A percentile compares a stretch with the other conserved stretches of the same genome.
Conservation (phyloP, 2,329 filamentous ascomycete species). For the Microascus cirrosus region DNA sequence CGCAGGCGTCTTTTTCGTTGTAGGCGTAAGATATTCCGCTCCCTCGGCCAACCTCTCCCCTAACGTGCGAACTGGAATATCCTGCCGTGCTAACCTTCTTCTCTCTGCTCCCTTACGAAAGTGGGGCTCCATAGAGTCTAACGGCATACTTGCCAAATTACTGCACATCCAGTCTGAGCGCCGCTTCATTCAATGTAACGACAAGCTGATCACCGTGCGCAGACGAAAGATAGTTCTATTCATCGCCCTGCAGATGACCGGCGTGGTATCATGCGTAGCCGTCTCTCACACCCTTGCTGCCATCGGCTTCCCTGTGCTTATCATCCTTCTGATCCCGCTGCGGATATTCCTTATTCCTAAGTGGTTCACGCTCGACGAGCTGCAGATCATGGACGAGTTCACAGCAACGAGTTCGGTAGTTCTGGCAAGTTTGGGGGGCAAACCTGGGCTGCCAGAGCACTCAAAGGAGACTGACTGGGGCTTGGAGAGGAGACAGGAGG, state of each 20-base stretch:
- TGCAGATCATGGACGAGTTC: slow-evolving; percentile 37
- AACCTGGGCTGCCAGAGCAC: too few relatives aligned
- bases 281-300: slow-evolving; percentile 49
- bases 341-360: slow-evolving; percentile 35
- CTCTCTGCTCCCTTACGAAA: slow-evolving; percentile 6
- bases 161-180: slow-evolving; percentile 34
- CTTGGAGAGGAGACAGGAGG: too few relatives aligned
- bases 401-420: slow-evolving; percentile 42
- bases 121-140: slow-evolving; percentile 36
- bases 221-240: slow-evolving; percentile 35
- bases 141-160: slow-evolving; percentile 39
- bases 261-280: slow-evolving; percentile 41
- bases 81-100: background rate
- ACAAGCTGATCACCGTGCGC: slow-evolving; percentile 30
- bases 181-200: slow-evolving; percentile 32
- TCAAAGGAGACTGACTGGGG: too few relatives aligned
- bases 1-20: slow-evolving; percentile 45
- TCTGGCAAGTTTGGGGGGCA: slow-evolving; percentile 13
- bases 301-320: slow-evolving; percentile 47
- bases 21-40: slow-evolving; percentile 29
- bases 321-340: slow-evolving; percentile 42
- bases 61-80: background rate
- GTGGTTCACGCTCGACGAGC: slow-evolving; percentile 35
- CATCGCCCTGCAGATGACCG: slow-evolving; percentile 36
- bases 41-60: background rate